These are phyloP conservation scores for Citrus inodora DNA, from an alignment of 345 rosid species.

Conservation along the genomic window DNA sequence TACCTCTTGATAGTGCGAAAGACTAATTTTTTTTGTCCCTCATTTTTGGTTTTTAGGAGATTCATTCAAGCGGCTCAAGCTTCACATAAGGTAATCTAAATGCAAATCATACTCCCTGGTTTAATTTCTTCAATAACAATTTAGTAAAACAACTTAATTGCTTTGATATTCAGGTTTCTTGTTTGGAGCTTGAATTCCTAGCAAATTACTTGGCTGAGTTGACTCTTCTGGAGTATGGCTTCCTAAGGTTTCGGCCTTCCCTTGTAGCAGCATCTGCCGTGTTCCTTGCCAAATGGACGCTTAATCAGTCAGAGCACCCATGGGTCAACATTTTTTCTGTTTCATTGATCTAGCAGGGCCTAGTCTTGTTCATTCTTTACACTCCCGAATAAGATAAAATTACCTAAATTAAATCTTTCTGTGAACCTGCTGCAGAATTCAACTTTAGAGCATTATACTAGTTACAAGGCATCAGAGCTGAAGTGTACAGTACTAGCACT, in stretches of 20 bases:
- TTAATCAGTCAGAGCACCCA: constrained; percentile 74
- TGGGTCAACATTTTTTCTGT: constrained; percentile 57
- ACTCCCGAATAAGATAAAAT: neutral
- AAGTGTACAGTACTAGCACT: constrained; percentile 67
- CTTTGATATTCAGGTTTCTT: constrained; percentile 46
- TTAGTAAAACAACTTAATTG: neutral
- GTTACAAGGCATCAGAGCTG: constrained; percentile 55
- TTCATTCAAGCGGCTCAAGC: constrained; percentile 83
- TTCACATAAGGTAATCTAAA: constrained; percentile 48
- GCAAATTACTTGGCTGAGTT: constrained; percentile 87
- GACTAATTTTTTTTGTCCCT: neutral
- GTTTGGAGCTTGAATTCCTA: constrained; percentile 63
- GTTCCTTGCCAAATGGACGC: constrained; percentile 88
- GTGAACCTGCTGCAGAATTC: constrained; percentile 49
- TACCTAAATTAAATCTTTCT: constrained; percentile 10
- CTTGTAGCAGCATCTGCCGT: constrained; percentile 86
- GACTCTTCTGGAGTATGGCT: constrained; percentile 71
- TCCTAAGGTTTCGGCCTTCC: constrained; percentile 77
- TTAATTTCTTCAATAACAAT: neutral
- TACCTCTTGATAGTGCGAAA: neutral
- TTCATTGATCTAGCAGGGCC: neutral
- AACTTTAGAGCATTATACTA: constrained; percentile 85
- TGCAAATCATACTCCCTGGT: neutral
- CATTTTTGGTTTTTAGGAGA: constrained; percentile 54
- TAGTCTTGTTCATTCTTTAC: neutral